Evolutionary conservation across 371 early-diverging fungal species (phyloP), one percentile per base, ranked within the genome.

Genomic region (Mucor ambiguus): DNA sequence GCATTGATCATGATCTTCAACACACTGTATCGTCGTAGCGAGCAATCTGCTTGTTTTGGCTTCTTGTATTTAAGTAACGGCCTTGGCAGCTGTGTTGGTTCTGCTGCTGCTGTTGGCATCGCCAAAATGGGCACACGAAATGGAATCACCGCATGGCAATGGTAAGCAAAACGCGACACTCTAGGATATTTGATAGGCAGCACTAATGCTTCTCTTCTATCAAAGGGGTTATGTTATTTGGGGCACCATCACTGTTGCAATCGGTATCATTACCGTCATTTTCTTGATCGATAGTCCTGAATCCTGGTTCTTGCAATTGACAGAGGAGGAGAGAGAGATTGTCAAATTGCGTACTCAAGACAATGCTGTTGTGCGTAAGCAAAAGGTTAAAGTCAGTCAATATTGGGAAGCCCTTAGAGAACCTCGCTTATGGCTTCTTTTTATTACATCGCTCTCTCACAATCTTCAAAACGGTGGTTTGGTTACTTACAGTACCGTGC

Each of bases 391-490:
- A 3, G 35, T 30, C 35, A 14, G 38, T 3, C 76, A 75, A 54
- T 52, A 65, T 4, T 64, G 43, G 46, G 76, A 75, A 64, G 69
- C 69, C 4, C 46, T 72, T 16, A 62, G 18, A 35, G 76, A 75
- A 10, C 66, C 72, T 55, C 70, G 67, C 44, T 58, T 64, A n/a
- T 72, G 63, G 65, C 41, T 63, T 33, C 46, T 75, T 22, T 69
- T 41, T 22, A 2, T 69, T 26, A 32, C 72, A 0, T 46, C 66
- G 1, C 43, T 72, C 6, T 57, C 60, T 29, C 62, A 70, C 6
- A 73, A 73, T 24, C 61, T 81, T 22, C 73, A 70, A 11, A 75
- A 71, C 30, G 74, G 79, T 37, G 81, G 74, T 46, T 38, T 79
- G 22, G 38, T 73, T 1, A 61, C 66, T 0, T 81, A 75, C 29